phyloP scores from a whole-genome alignment of 169 alveolate species.

The Plasmodium coatneyi region DNA sequence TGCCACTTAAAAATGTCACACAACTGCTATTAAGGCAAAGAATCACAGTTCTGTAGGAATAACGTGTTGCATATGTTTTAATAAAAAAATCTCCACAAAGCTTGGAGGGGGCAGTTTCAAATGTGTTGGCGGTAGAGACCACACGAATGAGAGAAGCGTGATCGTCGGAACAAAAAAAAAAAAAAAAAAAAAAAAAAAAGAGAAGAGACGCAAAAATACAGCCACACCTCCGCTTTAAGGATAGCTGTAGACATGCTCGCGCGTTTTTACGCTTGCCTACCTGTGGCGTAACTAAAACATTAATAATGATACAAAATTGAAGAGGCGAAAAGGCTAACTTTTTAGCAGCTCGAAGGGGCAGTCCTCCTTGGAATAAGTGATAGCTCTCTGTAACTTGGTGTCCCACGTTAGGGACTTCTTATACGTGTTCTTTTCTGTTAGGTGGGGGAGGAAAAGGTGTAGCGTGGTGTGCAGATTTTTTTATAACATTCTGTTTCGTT shows the following conservation, averaged over 20 bases:
- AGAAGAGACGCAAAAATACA: background rate
- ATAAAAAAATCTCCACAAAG: background rate
- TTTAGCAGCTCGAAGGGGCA: constrained; percentile 36
- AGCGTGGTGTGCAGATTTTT: background rate
- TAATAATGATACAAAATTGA: background rate
- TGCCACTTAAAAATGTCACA: background rate
- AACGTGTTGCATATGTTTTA: background rate
- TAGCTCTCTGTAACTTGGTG: constrained; percentile 60
- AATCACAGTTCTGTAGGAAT: background rate
- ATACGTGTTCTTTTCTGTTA: constrained; percentile 37
- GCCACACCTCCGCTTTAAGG: background rate
- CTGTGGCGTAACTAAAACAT: background rate
- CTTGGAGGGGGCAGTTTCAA: background rate
- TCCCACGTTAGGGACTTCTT: constrained; percentile 75
- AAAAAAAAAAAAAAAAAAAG: too few relatives aligned
- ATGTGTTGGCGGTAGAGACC: background rate
- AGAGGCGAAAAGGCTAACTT: background rate
- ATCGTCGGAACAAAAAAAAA: background rate
- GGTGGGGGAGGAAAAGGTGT: background rate
- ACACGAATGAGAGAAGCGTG: background rate
- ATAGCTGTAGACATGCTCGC: constrained; percentile 5
- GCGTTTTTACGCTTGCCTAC: background rate
- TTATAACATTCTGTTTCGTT: background rate
- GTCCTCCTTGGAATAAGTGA: constrained; percentile 71
- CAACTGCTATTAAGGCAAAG: background rate